Base-by-base conservation (phyloP, 1,284 basidiomycete genomes). In the Chalciporus piperatoides region DNA sequence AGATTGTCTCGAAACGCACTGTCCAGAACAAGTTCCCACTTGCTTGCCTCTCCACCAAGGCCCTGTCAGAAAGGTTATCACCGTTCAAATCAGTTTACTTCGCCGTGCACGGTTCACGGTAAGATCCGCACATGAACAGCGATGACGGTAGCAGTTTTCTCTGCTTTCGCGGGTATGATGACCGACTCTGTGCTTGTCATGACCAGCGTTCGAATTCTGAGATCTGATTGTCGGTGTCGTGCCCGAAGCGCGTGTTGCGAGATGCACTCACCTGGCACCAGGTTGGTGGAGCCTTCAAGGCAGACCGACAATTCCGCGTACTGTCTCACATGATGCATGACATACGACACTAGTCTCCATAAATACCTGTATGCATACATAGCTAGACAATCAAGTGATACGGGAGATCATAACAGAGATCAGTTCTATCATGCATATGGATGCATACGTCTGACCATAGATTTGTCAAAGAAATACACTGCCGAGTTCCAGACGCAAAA, bases 21-120 rank as follows among this genome's bases (percentile, higher is more conserved):
- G 53, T 83, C 77, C 40, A 86, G 86, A 21, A 91, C 81, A 15
- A 86, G 84, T 53, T 81, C 71, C 87, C 86, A 90, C 23, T 86
- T 86, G 62, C 77, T 64, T 2, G 86, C 86, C 24, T 77, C 73
- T 60, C 86, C 85, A 4, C 23, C 32, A 15, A 33, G 32, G n/a
- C 32, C 32, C 32, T 33, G 32, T 6, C 5, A 33, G 5, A 15
- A 33, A 15, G 1, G n/a, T 33, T n/a, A 33, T 33, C n/a, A 9
- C n/a, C 5, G 9, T 33, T 6, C n/a, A n/a, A n/a, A 33, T 30
- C 28, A 33, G 32, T 3, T 15, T 33, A 1, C n/a, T 4, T 12
- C n/a, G 32, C 5, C 11, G 8, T 8, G 27, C 27, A 28, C 6
- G 30, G n/a, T 32, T 32, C 14, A 14, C 10, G 10, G 4, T 32